Evolutionary conservation across 1,284 basidiomycete species (phyloP).

Genomic region (Inonotus hispidus): DNA sequence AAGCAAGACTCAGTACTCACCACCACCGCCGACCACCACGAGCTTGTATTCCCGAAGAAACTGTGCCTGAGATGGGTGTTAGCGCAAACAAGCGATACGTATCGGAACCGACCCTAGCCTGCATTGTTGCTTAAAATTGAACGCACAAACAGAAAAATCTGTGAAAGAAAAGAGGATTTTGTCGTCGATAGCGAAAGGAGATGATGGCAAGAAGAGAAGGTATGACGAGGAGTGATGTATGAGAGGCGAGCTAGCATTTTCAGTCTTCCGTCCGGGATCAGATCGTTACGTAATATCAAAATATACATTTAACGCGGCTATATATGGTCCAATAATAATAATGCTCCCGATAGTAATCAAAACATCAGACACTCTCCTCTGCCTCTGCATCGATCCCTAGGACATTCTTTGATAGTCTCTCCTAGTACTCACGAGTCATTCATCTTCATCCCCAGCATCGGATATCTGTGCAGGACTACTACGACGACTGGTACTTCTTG

Average conservation of each 20-base stretch:
- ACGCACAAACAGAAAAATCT: neutral
- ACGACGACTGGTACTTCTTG: no score
- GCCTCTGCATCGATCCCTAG: no score
- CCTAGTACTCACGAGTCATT: no score
- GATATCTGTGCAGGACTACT: no score
- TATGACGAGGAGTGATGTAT: neutral
- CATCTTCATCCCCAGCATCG: no score
- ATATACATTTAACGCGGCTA: neutral
- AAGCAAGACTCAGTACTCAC: constrained; percentile 41
- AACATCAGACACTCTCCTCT: neutral
- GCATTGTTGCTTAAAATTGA: constrained; percentile 5
- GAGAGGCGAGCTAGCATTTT: neutral
- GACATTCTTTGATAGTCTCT: no score
- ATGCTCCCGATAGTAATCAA: neutral
- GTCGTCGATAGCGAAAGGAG: neutral
- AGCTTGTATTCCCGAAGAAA: constrained; percentile 95
- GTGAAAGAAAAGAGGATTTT: neutral
- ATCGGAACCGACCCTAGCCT: constrained; percentile 16
- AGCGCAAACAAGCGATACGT: neutral
- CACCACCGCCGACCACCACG: constrained; percentile 97
- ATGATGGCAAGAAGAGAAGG: neutral
- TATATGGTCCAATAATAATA: neutral
- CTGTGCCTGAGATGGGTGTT: constrained; percentile 60
- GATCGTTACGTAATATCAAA: neutral
- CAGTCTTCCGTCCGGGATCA: neutral